A percentile compares a stretch with the other conserved stretches of the same genome.
These are phyloP conservation scores for Globisporangium polare DNA, from an alignment of 352 stramenopile genomes.

Conservation along the genomic window DNA sequence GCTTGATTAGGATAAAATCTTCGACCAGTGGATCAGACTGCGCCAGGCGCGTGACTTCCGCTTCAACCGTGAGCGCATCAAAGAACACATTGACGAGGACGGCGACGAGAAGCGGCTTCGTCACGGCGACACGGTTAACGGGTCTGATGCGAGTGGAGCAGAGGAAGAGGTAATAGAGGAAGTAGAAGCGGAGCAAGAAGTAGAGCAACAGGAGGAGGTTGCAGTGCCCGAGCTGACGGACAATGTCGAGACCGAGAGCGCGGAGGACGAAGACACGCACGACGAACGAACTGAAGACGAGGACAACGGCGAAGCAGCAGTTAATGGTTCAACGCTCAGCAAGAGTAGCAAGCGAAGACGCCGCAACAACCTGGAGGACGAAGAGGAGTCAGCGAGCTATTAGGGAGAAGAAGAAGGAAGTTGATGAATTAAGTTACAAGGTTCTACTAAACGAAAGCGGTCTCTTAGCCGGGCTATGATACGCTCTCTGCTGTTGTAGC, in stretches of 20 bases:
- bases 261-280: constrained; percentile 11
- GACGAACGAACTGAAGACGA: constrained; percentile 10
- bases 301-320: background rate
- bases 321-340: background rate
- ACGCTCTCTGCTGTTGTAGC: constrained; percentile 6
- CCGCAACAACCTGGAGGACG: constrained; percentile 2
- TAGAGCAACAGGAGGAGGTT: constrained; percentile 9
- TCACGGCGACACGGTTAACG: constrained; percentile 8
- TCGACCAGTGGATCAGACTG: constrained; percentile 46
- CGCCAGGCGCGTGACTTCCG: constrained; percentile 50
- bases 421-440: constrained; percentile 6
- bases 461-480: constrained; percentile 2
- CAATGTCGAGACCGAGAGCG: constrained; percentile 15
- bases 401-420: background rate
- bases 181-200: constrained; percentile 13
- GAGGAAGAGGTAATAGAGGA: constrained; percentile 8
- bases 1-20: constrained; percentile 32
- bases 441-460: background rate
- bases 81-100: constrained; percentile 20
- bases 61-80: constrained; percentile 37
- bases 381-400: constrained; percentile 1
- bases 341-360: constrained; percentile 8
- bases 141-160: constrained; percentile 13
- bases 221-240: constrained; percentile 11
- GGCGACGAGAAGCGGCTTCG: constrained; percentile 16